Evolutionary conservation across 164 flowering plant species (phyloP), one percentile per base, ranked within the genome.

Genomic region (Akebia trifoliata): DNA sequence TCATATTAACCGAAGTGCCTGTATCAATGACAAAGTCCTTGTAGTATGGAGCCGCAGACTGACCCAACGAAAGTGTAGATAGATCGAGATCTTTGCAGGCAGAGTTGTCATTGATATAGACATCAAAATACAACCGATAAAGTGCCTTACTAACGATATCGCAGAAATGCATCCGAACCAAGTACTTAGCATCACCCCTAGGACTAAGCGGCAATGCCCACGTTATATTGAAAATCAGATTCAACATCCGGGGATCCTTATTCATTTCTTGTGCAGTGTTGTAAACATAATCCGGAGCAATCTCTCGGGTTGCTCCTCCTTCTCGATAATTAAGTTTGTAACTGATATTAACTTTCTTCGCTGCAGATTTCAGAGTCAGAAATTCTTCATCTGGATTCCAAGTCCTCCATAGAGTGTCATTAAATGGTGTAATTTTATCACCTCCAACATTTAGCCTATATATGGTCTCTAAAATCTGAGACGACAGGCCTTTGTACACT

Each of bases 241-340:
- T 10, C 8, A 49, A 12, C 1, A 59, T 48, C n/a, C 32, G 2
- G 24, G 76, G 74, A 1, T 65, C 70, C 61, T 42, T 71, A 34
- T 78, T 78, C 97, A 89, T 86, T 69, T 76, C 61, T 47, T 74
- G 81, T 6, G 94, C 94, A 24, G 89, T 82, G 75, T 78, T 80
- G 54, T 86, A n/a, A n/a, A n/a, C n/a, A n/a, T n/a, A n/a, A n/a
- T n/a, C n/a, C n/a, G n/a, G n/a, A n/a, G n/a, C n/a, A 89, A 11
- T 86, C 94, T 61, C 36, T 68, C 25, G 52, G 6, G 50, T 73
- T 1, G 81, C 70, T 14, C 74, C 81, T 4, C 86, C 86, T 2
- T 9, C 11, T 52, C 66, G 72, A 52, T 82, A 85, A 54, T 75
- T 77, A 1, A 87, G 87, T 2, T 17, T 30, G 32, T 57, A 26